Conservation (phyloP, 2,329 filamentous ascomycete species). For the Aspergillus eucalypticola region DNA sequence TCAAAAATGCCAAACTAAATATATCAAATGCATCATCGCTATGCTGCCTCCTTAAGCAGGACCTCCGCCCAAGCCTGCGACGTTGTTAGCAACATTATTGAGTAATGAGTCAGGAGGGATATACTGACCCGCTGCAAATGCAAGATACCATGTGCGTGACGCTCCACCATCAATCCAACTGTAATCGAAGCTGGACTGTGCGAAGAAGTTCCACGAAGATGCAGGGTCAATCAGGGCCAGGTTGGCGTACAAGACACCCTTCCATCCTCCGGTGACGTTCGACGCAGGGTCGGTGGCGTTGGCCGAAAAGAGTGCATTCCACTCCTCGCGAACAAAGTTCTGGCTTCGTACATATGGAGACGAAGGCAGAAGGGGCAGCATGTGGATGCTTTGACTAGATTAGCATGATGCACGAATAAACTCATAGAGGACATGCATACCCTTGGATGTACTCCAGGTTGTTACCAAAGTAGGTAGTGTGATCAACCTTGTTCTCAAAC, state of each 20-base stretch:
- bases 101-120: not conserved
- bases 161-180: conserved; percentile 74
- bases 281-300: conserved; percentile 60
- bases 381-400: conserved; percentile 67
- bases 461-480: conserved; percentile 83
- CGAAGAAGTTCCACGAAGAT: conserved; percentile 74
- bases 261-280: conserved; percentile 74
- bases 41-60: not conserved
- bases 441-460: conserved; percentile 70
- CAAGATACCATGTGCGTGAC: conserved; percentile 80
- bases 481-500: conserved; percentile 95
- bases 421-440: conserved; percentile 27
- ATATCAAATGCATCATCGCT: not conserved
- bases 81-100: not conserved
- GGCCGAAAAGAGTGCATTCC: conserved; percentile 73
- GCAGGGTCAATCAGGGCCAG: conserved; percentile 73
- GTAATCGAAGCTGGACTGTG: conserved; percentile 63
- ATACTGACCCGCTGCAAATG: conserved; percentile 67
- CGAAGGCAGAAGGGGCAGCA: conserved; percentile 72
- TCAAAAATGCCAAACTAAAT: not conserved
- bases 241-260: conserved; percentile 80
- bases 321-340: conserved; percentile 78
- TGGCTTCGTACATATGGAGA: conserved; percentile 66
- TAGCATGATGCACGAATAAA: conserved; percentile 20
- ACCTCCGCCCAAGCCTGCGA: conserved; percentile 14